Evolutionary conservation across 768 basidiomycete species (phyloP).

Genomic region (Mycena galericulata): DNA sequence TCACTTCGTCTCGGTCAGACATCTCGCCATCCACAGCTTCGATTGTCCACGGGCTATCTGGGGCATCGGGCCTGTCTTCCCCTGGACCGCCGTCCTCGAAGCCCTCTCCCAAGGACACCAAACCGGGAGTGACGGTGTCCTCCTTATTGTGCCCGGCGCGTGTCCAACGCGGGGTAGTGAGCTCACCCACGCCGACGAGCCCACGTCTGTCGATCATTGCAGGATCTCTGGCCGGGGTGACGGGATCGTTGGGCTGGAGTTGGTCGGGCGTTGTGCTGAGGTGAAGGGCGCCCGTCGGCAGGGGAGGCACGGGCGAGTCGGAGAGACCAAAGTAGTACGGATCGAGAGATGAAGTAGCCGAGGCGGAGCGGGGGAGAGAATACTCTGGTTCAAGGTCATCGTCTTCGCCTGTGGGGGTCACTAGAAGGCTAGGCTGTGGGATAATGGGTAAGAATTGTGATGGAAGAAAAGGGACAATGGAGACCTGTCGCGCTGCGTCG

Average conservation of each 20-base stretch:
- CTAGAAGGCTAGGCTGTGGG: conserved; percentile 59
- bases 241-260: conserved; percentile 60
- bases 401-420: conserved; percentile 56
- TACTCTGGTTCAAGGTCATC: conserved; percentile 59
- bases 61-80: conserved; percentile 62
- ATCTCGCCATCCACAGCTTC: conserved; percentile 86
- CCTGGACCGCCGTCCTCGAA: conserved; percentile 58
- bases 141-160: conserved; percentile 58
- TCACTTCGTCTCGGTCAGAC: conserved; percentile 78
- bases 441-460: conserved; percentile 37
- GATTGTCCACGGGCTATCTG: conserved; percentile 91
- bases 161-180: conserved; percentile 95
- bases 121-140: conserved; percentile 46
- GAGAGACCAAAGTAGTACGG: conserved; percentile 88
- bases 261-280: conserved; percentile 75
- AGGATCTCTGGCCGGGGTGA: conserved; percentile 82
- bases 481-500: conserved; percentile 51
- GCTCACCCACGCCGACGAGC: conserved; percentile 94
- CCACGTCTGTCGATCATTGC: conserved; percentile 86
- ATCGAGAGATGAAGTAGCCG: conserved; percentile 85
- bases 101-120: conserved; percentile 47
- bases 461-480: conserved; percentile 36
- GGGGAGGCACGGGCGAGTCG: conserved; percentile 71
- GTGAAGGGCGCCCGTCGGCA: conserved; percentile 54
- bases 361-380: conserved; percentile 71